Conservation (phyloP, 2,329 filamentous ascomycete species). For the Aspergillus pseudonomiae region DNA sequence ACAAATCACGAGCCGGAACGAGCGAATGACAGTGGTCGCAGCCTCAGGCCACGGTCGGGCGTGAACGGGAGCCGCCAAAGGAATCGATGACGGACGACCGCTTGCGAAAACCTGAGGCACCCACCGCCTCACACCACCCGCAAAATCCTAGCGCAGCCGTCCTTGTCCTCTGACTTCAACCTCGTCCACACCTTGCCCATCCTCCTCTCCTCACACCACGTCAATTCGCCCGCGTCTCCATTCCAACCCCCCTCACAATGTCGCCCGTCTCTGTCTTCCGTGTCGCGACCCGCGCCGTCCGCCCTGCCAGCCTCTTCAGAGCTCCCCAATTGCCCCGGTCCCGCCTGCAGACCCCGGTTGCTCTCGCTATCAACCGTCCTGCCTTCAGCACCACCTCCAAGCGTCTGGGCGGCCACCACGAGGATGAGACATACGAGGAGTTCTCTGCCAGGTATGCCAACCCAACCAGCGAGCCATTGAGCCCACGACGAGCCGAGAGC, state of each 20-base stretch:
- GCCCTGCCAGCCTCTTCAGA: constrained; percentile 63
- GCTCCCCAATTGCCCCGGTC: constrained; percentile 61
- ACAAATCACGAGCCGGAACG: constrained; percentile 25
- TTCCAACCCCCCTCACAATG: constrained; percentile 51
- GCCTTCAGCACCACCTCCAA: constrained; percentile 61
- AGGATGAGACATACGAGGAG: constrained; percentile 98
- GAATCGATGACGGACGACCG: constrained; percentile 17
- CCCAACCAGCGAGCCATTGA: constrained; percentile 28
- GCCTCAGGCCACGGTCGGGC: constrained; percentile 35
- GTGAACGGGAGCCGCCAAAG: constrained; percentile 23
- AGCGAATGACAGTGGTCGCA: background rate
- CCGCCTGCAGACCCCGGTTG: constrained; percentile 60
- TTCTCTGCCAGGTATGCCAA: constrained; percentile 86
- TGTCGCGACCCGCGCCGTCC: constrained; percentile 68
- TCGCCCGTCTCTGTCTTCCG: constrained; percentile 71
- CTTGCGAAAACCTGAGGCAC: constrained; percentile 25
- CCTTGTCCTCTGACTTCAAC: constrained; percentile 26
- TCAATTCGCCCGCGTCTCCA: constrained; percentile 31
- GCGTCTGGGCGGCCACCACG: constrained; percentile 64
- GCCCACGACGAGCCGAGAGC: constrained; percentile 14
- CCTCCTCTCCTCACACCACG: constrained; percentile 20
- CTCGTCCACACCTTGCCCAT: constrained; percentile 26
- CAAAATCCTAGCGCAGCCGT: constrained; percentile 38
- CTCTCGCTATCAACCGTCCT: constrained; percentile 60
- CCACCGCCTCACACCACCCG: constrained; percentile 41